phyloP scores from a whole-genome alignment of 148 eudicot genomes.

The Chenopodium quinoa region DNA sequence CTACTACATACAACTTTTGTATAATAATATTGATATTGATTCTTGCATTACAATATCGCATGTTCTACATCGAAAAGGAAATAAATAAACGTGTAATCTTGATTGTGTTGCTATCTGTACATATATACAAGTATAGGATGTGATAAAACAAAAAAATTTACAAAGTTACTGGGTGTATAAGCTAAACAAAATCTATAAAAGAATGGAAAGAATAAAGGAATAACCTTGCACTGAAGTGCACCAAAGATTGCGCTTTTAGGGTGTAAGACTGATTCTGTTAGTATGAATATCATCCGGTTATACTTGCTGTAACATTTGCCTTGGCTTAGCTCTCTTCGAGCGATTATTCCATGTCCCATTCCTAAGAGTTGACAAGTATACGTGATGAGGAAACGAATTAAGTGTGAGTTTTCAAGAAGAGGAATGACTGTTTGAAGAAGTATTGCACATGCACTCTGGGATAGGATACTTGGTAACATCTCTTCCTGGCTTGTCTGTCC shows the following conservation, averaged over 20 bases:
- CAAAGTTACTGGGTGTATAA: conserved; percentile 6
- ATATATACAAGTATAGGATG: conserved; percentile 29
- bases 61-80: no score
- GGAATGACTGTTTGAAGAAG: conserved; percentile 13
- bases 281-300: background rate
- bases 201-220: conserved; percentile 32
- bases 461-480: conserved; percentile 94
- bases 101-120: conserved; percentile 30
- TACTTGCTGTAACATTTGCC: background rate
- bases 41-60: no score
- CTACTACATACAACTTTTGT: no score
- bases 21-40: no score
- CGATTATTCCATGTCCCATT: background rate
- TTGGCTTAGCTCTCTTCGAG: background rate
- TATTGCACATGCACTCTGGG: conserved; percentile 90
- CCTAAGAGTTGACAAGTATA: background rate
- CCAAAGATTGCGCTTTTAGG: conserved; percentile 9
- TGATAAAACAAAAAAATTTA: background rate
- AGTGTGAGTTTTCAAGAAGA: conserved; percentile 13
- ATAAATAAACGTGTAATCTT: background rate
- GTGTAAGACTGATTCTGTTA: background rate
- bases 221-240: conserved; percentile 11
- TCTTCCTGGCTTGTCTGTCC: conserved; percentile 71
- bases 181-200: conserved; percentile 14
- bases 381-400: background rate